Evolutionary conservation across 331 rosid species (phyloP), one percentile per base, ranked within the genome.

Genomic region (Malus hybrid): DNA sequence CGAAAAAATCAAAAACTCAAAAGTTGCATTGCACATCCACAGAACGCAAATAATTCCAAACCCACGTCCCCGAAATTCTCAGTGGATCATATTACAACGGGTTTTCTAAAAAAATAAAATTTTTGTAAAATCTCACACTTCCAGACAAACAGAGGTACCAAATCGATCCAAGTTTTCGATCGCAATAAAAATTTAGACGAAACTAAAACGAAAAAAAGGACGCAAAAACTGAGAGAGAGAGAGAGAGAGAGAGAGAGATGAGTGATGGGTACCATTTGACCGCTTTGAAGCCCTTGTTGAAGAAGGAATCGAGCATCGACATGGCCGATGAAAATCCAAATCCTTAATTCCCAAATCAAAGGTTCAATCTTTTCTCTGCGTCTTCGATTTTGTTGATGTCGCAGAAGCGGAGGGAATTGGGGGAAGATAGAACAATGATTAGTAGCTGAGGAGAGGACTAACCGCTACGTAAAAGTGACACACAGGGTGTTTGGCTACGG

Each of bases 221-320:
- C 10, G 20, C 29, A 19, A 18, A 33, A 74, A 6, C 57, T 18
- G 57, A 64, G n/a, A 4, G 31, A 59, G 13, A 62, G 16, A 5
- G 31, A 52, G 34, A 13, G 33, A 12, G 56, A 59, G 19, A 64
- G 19, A 6, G 33, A 54, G 39, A 14, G 60, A 42, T 44, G 0
- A 19, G 28, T 11, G 9, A n/a, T 7, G 70, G 70, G 68, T 88
- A 95, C 99, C 99, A 95, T 81, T 90, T 90, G 74, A 90, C 82
- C 33, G 93, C 97, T 76, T 88, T 95, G 80, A 95, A 92, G 85
- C 98, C 96, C 85, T 90, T 88, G 92, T 72, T 88, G 91, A 95
- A 90, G 90, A 95, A 84, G 44, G 99, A 90, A 79, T 89, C 95
- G 78, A 94, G 90, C 96, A 88, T 90, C 88, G 97, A 81, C 97